Conservation (phyloP, 495 filamentous ascomycete genomes). For the Paragyromitra xinjiangensis region DNA sequence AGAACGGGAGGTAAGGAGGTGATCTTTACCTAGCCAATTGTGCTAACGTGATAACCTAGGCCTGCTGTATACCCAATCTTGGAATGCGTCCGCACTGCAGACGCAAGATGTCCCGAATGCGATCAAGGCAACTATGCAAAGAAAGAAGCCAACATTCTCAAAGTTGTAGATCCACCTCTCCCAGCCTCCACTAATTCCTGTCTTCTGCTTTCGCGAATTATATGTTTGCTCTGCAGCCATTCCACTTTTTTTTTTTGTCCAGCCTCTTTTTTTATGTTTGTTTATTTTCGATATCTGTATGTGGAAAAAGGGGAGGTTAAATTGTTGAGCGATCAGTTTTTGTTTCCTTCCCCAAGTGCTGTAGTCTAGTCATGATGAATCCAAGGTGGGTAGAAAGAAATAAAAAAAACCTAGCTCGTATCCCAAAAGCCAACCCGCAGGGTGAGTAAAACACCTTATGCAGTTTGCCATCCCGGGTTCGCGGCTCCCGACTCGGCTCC, state of each 20-base stretch:
- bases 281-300: slow-evolving; percentile 6
- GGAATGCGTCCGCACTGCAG: slow-evolving; percentile 87
- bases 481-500: no score
- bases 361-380: neutral
- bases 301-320: slow-evolving; percentile 6
- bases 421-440: no score
- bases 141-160: slow-evolving; percentile 82
- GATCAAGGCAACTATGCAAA: slow-evolving; percentile 77
- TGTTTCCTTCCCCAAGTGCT: neutral
- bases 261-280: neutral
- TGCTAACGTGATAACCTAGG: slow-evolving; percentile 61
- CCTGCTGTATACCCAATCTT: slow-evolving; percentile 81
- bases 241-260: slow-evolving; percentile 5
- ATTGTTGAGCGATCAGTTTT: slow-evolving; percentile 1
- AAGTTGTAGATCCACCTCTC: slow-evolving; percentile 69
- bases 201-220: neutral
- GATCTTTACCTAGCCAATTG: neutral
- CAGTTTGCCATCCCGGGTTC: no score
- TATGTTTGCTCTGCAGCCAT: neutral
- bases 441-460: no score
- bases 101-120: slow-evolving; percentile 78
- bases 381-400: no score
- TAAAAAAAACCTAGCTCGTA: no score
- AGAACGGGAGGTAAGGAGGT: neutral
- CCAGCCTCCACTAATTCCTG: neutral